Percentiles rank a stretch among this genome's conserved stretches.
Evolutionary conservation across 2,329 filamentous ascomycete genomes (phyloP).

Genomic region (Xylariaceae sp.): DNA sequence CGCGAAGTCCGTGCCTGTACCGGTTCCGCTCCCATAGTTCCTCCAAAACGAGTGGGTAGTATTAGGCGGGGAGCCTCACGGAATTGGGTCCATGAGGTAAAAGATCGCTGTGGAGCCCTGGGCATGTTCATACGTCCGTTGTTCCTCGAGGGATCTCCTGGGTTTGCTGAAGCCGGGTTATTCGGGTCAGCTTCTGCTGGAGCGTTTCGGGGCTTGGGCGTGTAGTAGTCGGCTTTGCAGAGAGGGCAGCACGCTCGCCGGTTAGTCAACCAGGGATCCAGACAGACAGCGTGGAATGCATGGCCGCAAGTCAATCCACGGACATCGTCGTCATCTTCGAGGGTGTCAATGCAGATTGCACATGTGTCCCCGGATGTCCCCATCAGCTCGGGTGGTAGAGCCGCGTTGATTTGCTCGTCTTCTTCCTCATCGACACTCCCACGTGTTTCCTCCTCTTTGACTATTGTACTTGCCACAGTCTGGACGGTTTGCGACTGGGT

Average conservation of each 20-base stretch:
- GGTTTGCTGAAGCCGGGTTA: constrained; percentile 19
- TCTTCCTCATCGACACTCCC: constrained; percentile 58
- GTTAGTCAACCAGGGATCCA: constrained; percentile 94
- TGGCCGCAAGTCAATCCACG: constrained; percentile 94
- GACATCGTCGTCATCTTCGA: constrained; percentile 94
- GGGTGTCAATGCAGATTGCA: constrained; percentile 88
- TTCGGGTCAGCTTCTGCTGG: constrained; percentile 33
- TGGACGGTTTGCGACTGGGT: constrained; percentile 14
- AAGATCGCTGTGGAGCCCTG: constrained; percentile 30
- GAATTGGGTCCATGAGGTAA: constrained; percentile 25
- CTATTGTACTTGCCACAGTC: constrained; percentile 13
- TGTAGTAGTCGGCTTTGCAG: constrained; percentile 97
- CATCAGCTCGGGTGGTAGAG: constrained; percentile 72
- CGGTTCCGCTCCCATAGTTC: constrained; percentile 5
- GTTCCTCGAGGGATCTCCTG: constrained; percentile 26
- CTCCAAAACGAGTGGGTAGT: constrained; percentile 17
- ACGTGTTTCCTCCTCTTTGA: constrained; percentile 18
- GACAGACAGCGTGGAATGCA: constrained; percentile 90
- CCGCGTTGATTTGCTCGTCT: constrained; percentile 76
- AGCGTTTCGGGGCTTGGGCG: constrained; percentile 73
- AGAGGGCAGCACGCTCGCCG: constrained; percentile 92
- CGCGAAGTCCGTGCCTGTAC: constrained; percentile 9
- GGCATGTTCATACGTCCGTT: constrained; percentile 43
- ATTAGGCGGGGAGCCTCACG: constrained; percentile 24
- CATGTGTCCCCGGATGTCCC: constrained; percentile 83